phyloP scores from a whole-genome alignment of 345 rosid species.

The Fremontodendron californicum region DNA sequence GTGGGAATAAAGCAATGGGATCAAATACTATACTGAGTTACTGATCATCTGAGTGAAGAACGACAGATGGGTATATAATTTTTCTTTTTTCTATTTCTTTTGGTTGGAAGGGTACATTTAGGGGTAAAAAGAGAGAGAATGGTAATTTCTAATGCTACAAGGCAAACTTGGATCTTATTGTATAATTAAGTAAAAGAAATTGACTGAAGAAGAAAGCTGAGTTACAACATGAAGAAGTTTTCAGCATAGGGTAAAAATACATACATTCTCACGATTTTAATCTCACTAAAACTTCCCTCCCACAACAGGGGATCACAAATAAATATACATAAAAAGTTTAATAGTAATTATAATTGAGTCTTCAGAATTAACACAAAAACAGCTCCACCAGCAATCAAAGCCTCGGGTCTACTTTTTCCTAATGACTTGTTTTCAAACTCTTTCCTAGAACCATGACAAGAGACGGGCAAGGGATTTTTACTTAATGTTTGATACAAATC shows the following conservation, averaged over 20 bases:
- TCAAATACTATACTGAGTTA: not conserved
- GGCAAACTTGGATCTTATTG: not conserved
- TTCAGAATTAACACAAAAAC: not conserved
- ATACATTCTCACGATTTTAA: not conserved
- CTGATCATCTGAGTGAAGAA: not conserved
- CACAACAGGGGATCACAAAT: slow-evolving; percentile 7
- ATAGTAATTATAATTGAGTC: not conserved
- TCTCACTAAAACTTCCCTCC: not conserved
- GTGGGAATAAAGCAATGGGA: slow-evolving; percentile 1
- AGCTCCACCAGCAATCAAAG: slow-evolving; percentile 6
- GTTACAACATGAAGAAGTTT: not conserved
- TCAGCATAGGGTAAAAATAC: not conserved
- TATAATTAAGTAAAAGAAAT: not conserved
- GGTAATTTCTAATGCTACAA: not conserved
- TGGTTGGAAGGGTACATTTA: too few species aligned
- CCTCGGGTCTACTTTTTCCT: not conserved
- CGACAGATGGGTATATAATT: not conserved
- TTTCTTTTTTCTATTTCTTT: not conserved
- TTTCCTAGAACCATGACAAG: not conserved
- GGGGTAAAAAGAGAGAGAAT: not conserved
- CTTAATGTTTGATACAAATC: not conserved
- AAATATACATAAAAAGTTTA: slow-evolving; percentile 10
- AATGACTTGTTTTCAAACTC: not conserved
- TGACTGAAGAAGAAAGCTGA: not conserved
- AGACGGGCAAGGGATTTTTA: not conserved